Evolutionary conservation across 140 eudicot genomes (phyloP).

Genomic region (Artemisia princeps): DNA sequence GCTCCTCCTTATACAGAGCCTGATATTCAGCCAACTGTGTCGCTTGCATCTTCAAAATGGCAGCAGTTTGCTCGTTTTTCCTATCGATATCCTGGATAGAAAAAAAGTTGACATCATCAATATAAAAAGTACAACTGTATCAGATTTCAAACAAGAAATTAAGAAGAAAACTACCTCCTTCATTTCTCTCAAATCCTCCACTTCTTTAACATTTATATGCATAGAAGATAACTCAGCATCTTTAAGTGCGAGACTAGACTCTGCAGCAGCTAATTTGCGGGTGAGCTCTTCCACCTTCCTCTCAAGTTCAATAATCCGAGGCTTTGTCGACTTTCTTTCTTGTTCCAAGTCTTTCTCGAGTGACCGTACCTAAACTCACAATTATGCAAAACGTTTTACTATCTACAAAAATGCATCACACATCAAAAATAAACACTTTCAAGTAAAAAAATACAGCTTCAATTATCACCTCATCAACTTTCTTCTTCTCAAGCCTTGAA

Average conservation of each 20-base stretch:
- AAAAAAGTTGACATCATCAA: background rate
- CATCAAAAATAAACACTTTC: background rate
- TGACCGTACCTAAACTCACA: slow-evolving; percentile 40
- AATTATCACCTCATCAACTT: slow-evolving; percentile 52
- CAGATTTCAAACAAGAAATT: slow-evolving; percentile 13
- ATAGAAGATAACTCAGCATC: slow-evolving; percentile 51
- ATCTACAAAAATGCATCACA: background rate
- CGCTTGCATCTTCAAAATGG: slow-evolving; percentile 89
- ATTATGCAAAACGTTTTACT: background rate
- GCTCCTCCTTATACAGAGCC: slow-evolving; percentile 82
- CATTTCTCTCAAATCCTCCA: slow-evolving; percentile 94
- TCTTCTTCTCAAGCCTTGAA: slow-evolving; percentile 60
- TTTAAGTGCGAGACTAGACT: slow-evolving; percentile 49
- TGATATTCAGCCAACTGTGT: slow-evolving; percentile 80
- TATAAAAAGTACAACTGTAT: slow-evolving; percentile 2
- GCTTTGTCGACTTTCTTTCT: slow-evolving; percentile 53
- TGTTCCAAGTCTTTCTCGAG: slow-evolving; percentile 54
- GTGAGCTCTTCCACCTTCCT: slow-evolving; percentile 54
- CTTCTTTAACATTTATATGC: slow-evolving; percentile 68
- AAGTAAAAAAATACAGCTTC: background rate
- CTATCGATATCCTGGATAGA: slow-evolving; percentile 75
- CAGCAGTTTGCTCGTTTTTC: slow-evolving; percentile 95
- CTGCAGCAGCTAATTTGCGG: slow-evolving; percentile 40
- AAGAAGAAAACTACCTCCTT: slow-evolving; percentile 52
- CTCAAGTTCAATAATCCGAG: slow-evolving; percentile 61